Base-by-base conservation (phyloP, 2,329 filamentous ascomycete genomes). In the Camillea tinctor region DNA sequence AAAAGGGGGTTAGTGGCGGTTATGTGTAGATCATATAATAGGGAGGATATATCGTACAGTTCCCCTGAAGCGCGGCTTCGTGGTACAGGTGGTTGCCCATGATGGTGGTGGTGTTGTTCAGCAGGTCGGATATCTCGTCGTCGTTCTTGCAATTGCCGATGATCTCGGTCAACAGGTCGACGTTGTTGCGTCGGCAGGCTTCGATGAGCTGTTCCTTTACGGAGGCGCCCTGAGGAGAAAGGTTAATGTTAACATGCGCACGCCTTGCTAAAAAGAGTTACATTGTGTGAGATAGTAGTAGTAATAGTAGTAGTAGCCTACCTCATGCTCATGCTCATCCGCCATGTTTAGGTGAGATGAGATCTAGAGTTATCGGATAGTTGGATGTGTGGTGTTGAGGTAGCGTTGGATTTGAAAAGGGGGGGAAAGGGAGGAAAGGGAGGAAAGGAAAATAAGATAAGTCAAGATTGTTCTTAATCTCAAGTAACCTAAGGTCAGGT, bases 111-210 rank as follows among this genome's bases (percentile, higher is more conserved):
- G 93, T 91, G 53, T 86, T 84, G 81, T 99, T 99, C 74, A 99
- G 87, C 66, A 96, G 87, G 55, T 84, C 75, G 36, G 93, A 88
- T 62, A 92, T 86, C 70, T 90, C 82, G 60, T 86, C 82, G 57
- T 88, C 86, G 60, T 79, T 77, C 66, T 84, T 84, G 71, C 85
- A 79, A 66, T 79, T 78, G 50, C 84, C 77, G 67, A 97, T 82
- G 59, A 93, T 84, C 70, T 95, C 89, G 69, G 85, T 79, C 59
- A 98, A 86, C 62, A 98, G 87, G 57, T 94, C 89, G 67, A 88
- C 88, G 78, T 98, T 97, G 83, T 98, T 94, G 72, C 93, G 87
- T 63, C 94, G 92, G 79, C 91, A 96, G 70, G 95, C 92, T 80
- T 96, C 94, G 77, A 98, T 87, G 69, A 98, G 85, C 71, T 91